Conservation (phyloP, 495 filamentous ascomycete genomes). For the Neurospora cerealis region DNA sequence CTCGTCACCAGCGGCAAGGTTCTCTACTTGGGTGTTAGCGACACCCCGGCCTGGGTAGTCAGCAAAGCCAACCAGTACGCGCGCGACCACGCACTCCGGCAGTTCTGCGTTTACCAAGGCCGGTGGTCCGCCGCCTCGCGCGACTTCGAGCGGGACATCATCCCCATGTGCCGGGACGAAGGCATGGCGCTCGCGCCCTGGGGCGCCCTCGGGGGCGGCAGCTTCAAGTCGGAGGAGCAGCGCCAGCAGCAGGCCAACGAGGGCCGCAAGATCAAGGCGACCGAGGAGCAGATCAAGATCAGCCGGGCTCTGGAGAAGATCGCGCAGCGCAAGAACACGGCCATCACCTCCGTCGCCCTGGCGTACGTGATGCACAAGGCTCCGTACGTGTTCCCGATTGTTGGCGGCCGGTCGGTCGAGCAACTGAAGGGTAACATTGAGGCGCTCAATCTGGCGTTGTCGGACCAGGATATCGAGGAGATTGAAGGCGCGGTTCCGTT, state of each 20-base stretch:
- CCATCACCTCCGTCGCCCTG: constrained; percentile 51
- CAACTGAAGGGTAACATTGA: constrained; percentile 61
- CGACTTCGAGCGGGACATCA: constrained; percentile 64
- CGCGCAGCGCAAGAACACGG: constrained; percentile 40
- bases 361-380: constrained; percentile 68
- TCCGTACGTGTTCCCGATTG: constrained; percentile 67
- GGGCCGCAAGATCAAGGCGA: constrained; percentile 14
- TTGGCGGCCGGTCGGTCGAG: constrained; percentile 50
- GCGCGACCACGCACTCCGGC: constrained; percentile 50
- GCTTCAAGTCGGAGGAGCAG: constrained; percentile 47
- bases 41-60: constrained; percentile 65
- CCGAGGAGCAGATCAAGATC: constrained; percentile 38
- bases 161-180: constrained; percentile 53
- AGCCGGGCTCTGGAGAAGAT: constrained; percentile 48
- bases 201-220: constrained; percentile 53
- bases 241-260: constrained; percentile 12
- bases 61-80: constrained; percentile 59
- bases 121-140: constrained; percentile 48
- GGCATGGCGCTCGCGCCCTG: constrained; percentile 64
- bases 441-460: constrained; percentile 47
- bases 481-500: constrained; percentile 54
- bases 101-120: constrained; percentile 60
- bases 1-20: constrained; percentile 54
- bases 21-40: constrained; percentile 58
- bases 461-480: constrained; percentile 50